Evolutionary conservation across 371 early-diverging fungal species (phyloP), one percentile per base, ranked within the genome.

Genomic region (Mucor irregularis): DNA sequence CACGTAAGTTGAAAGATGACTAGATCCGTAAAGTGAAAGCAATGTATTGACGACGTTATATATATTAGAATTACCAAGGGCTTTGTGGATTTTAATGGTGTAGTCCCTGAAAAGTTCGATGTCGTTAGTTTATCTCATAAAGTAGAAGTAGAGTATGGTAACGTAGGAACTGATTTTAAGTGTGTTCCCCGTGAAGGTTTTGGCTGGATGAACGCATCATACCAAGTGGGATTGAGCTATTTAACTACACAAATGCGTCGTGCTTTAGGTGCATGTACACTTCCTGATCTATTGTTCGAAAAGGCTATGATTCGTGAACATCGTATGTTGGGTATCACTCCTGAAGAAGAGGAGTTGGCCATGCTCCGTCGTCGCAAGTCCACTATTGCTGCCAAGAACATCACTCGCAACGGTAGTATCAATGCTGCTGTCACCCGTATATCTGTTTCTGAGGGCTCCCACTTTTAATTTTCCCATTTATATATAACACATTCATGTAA

Each of bases 151-250:
- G 98, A 97, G 77, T 96, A 96, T 61, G 97, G 97, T 47, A 92
- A 94, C 55, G 94, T 97, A 0, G 98, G 98, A 3, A 82, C 85
- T 0, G 97, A 97, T 64, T 97, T 97, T 80, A 92, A 95, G 70
- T 90, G 82, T 62, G 91, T 98, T 16, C 91, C 94, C 0, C 83
- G 92, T 14, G 97, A 97, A 79, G 98, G 98, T 0, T 98, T 98
- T 72, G 98, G 97, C 10, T 98, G 98, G 98, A 97, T 98, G 97
- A 98, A 98, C 67, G 91, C 97, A 1, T 89, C 88, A 4, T 92
- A 87, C 68, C 90, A 93, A 73, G 84, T 94, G 10, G 97, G 97
- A 6, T 70, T 95, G 29, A 78, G 79, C 4, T 90, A 90, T 52
- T 73, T 96, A 56, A 90, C 86, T 17, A 69, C 77, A 4, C 84